phyloP scores from a whole-genome alignment of 495 filamentous ascomycete genomes.

The Lophium mytilinum region DNA sequence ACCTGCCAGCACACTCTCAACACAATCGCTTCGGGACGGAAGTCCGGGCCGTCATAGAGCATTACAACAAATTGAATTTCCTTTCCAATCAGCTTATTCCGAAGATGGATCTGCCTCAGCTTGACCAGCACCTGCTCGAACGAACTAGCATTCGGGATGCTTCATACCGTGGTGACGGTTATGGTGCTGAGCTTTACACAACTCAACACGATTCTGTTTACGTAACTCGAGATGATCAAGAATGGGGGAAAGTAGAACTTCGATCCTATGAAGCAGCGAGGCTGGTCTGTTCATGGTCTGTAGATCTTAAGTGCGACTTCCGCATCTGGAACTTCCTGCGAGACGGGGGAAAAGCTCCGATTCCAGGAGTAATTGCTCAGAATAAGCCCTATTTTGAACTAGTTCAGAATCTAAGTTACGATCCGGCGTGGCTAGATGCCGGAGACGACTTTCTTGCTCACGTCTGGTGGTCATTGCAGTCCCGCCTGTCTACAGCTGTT shows the following conservation, averaged over 20 bases:
- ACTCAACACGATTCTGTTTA: conserved; percentile 33
- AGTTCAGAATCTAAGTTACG: not conserved
- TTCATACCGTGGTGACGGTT: conserved; percentile 40
- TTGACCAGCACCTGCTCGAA: too few relatives aligned
- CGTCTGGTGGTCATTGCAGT: not conserved
- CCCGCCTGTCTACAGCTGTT: not conserved
- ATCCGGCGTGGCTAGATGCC: not conserved
- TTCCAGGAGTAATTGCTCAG: not conserved
- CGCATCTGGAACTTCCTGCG: not conserved
- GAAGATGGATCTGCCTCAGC: too few relatives aligned
- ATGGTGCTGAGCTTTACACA: conserved; percentile 45
- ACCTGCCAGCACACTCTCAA: conserved; percentile 3
- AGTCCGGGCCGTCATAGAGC: not conserved
- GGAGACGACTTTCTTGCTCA: not conserved
- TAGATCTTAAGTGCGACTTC: not conserved
- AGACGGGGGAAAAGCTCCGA: not conserved
- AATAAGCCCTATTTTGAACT: not conserved
- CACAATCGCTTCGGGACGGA: not conserved
- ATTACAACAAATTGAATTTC: too few relatives aligned
- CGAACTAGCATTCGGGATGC: conserved; percentile 43
- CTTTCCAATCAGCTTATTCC: too few relatives aligned
- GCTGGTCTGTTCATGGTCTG: not conserved
- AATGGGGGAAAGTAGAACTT: not conserved
- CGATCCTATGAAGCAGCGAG: conserved; percentile 3
- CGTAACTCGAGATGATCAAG: conserved; percentile 3